Conservation (phyloP, 2,329 filamentous ascomycete genomes). For the Talaromyces sp. region DNA sequence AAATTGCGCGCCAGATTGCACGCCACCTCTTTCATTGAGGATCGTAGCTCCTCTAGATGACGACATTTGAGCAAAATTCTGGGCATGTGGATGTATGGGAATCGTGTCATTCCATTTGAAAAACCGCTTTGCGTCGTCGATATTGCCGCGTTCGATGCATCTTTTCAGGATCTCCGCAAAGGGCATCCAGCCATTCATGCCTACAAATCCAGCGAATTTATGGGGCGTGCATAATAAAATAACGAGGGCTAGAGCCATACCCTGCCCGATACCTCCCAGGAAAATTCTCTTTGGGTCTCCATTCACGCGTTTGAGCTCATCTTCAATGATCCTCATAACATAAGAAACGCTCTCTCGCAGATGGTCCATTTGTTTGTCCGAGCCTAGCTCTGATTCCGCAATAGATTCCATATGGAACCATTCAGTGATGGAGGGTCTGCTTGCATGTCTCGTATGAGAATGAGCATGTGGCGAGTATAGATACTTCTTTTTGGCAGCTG, state of each 20-base stretch:
- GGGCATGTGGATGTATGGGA: neutral
- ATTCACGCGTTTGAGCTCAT: conserved; percentile 11
- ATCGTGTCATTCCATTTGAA: conserved; percentile 6
- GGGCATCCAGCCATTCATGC: conserved; percentile 14
- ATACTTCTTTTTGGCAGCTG: conserved; percentile 8
- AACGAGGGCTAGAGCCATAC: conserved; percentile 11
- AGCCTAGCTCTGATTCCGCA: conserved; percentile 3
- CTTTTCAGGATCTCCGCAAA: conserved; percentile 6
- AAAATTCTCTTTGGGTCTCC: conserved; percentile 9
- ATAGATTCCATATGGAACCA: conserved; percentile 12
- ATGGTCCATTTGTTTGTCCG: conserved; percentile 8
- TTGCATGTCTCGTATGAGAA: neutral
- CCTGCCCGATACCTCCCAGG: conserved; percentile 14
- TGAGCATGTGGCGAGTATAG: conserved; percentile 9
- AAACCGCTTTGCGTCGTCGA: conserved; percentile 8
- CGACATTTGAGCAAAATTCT: neutral
- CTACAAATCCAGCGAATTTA: conserved; percentile 11
- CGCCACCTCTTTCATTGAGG: neutral
- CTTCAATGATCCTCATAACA: conserved; percentile 11
- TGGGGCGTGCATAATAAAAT: conserved; percentile 13
- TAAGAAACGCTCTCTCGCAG: conserved; percentile 12
- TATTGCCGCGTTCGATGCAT: conserved; percentile 3
- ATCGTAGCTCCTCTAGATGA: neutral
- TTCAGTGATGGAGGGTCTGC: conserved; percentile 7
- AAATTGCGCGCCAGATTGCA: neutral